Percentiles rank a stretch among this genome's conserved stretches.
phyloP scores from a whole-genome alignment of 441 rosid species.

The Euphorbia corollata region DNA sequence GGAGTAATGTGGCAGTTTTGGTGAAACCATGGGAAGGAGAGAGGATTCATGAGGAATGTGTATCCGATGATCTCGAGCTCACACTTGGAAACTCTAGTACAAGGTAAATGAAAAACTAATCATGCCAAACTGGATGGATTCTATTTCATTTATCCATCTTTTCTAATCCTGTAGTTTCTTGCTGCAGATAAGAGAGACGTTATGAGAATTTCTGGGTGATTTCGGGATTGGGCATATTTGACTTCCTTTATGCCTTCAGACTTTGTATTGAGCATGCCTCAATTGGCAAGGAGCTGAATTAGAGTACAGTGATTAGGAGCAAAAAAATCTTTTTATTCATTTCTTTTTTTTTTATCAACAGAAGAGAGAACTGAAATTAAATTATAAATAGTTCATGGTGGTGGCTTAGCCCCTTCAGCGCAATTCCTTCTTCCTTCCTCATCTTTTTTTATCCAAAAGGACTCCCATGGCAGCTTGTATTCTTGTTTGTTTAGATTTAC shows the following conservation, averaged over 20 bases:
- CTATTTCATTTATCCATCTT: background rate
- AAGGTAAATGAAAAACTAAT: conserved; percentile 35
- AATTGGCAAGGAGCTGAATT: conserved; percentile 27
- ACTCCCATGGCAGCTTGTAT: conserved; percentile 16
- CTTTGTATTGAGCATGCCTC: conserved; percentile 19
- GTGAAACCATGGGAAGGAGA: conserved; percentile 98
- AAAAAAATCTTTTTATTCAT: conserved; percentile 2
- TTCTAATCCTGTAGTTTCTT: conserved; percentile 8
- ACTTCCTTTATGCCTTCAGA: conserved; percentile 13
- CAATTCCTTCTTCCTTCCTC: conserved; percentile 14
- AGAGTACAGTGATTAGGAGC: conserved; percentile 41
- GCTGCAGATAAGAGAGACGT: conserved; percentile 26
- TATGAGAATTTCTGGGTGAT: conserved; percentile 5
- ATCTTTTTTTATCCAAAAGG: background rate
- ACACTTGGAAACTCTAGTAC: conserved; percentile 79
- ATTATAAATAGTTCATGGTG: conserved; percentile 34
- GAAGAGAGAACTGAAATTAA: conserved; percentile 23
- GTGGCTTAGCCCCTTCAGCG: conserved; percentile 22
- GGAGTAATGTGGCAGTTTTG: conserved; percentile 48
- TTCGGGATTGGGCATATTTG: conserved; percentile 19
- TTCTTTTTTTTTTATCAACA: conserved; percentile 8
- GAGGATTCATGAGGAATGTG: conserved; percentile 86
- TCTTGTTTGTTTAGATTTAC: conserved; percentile 23
- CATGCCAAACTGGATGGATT: background rate
- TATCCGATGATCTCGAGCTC: conserved; percentile 83